Conservation (phyloP, 345 rosid genomes). For the Lepidium didymum region DNA sequence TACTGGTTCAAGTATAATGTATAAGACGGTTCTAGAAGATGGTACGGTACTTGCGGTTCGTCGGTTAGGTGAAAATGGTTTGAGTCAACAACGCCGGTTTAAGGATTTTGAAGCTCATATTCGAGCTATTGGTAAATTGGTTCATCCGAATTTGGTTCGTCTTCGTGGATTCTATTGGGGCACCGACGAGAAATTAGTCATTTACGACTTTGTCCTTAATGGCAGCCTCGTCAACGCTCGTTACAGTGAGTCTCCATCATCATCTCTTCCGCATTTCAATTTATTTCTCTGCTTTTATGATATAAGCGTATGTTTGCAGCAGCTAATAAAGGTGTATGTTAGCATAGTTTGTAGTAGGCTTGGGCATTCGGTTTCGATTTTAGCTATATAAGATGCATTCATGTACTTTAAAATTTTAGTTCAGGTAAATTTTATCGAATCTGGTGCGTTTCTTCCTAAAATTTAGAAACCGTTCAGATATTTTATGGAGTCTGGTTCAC, state of each 20-base stretch:
- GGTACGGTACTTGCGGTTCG: conserved; percentile 80
- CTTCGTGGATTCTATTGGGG: conserved; percentile 89
- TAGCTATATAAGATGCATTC: too few species aligned
- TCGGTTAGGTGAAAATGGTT: conserved; percentile 68
- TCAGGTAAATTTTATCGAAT: too few species aligned
- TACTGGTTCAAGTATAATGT: conserved; percentile 85
- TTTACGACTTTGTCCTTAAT: conserved; percentile 74
- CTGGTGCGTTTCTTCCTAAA: too few species aligned
- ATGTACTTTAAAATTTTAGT: too few species aligned
- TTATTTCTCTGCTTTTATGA: background rate
- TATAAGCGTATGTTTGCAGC: background rate
- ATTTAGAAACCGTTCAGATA: too few species aligned
- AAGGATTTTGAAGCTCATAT: conserved; percentile 77
- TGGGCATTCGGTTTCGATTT: too few species aligned
- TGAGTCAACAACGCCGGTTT: conserved; percentile 75
- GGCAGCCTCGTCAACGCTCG: conserved; percentile 86
- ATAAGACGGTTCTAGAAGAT: conserved; percentile 87
- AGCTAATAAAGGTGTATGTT: conserved; percentile 6
- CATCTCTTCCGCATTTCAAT: background rate
- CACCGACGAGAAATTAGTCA: conserved; percentile 63
- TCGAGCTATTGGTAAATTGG: conserved; percentile 69
- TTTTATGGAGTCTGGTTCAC: too few species aligned
- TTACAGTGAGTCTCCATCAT: conserved; percentile 54
- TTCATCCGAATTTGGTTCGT: conserved; percentile 82
- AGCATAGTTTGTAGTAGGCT: background rate